These are phyloP conservation scores for Peniophora sp. DNA, from an alignment of 1,284 basidiomycete species.

Conservation along the genomic window DNA sequence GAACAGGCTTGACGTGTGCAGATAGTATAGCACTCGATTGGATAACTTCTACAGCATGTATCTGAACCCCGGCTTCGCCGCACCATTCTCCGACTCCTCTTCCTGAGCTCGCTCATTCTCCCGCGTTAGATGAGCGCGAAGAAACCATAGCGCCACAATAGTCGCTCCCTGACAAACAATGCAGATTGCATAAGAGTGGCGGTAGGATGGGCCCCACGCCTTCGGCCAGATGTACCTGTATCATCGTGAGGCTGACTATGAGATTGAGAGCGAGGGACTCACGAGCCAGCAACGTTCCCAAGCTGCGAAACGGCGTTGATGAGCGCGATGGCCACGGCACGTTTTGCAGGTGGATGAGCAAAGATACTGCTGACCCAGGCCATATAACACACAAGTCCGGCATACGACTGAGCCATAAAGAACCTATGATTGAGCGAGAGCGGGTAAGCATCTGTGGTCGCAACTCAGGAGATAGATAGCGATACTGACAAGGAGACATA, in stretches of 20 bases:
- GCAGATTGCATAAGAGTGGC: slow-evolving; percentile 40
- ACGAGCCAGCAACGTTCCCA: slow-evolving; percentile 72
- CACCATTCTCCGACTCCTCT: slow-evolving; percentile 32
- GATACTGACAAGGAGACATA: slow-evolving; percentile 60
- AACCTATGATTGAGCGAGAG: slow-evolving; percentile 35
- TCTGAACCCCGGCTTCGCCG: slow-evolving; percentile 35
- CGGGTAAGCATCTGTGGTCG: background rate
- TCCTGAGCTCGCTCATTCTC: slow-evolving; percentile 38
- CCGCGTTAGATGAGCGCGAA: slow-evolving; percentile 41
- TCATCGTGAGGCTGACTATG: background rate
- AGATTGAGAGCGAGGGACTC: slow-evolving; percentile 2
- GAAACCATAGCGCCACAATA: slow-evolving; percentile 47
- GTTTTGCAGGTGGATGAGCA: slow-evolving; percentile 61
- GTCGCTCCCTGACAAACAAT: slow-evolving; percentile 36
- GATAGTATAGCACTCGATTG: too few species aligned
- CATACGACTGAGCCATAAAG: slow-evolving; percentile 68
- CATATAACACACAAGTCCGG: slow-evolving; percentile 59
- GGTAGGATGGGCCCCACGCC: slow-evolving; percentile 32
- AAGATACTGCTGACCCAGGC: slow-evolving; percentile 69
- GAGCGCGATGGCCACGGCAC: slow-evolving; percentile 65
- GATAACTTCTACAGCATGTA: slow-evolving; percentile 37
- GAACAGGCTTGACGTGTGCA: too few species aligned
- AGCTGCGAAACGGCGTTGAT: slow-evolving; percentile 65
- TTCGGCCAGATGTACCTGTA: slow-evolving; percentile 32
- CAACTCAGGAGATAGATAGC: background rate